Conservation (phyloP, 345 rosid genomes). For the Hibiscus mutabilis region DNA sequence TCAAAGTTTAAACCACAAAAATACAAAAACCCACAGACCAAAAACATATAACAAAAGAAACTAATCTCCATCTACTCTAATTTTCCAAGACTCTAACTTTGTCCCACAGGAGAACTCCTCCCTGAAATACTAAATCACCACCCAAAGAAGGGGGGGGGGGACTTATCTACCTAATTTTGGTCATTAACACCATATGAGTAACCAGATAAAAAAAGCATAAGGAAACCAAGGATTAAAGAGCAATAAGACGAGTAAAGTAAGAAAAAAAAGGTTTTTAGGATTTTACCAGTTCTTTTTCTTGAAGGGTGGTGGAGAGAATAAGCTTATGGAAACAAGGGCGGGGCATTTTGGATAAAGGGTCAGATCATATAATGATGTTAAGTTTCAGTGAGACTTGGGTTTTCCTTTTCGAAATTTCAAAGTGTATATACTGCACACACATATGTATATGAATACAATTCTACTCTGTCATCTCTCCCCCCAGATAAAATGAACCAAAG, state of each 20-base stretch:
- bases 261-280: background rate
- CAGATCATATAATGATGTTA: slow-evolving; percentile 40
- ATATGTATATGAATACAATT: background rate
- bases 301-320: slow-evolving; percentile 57
- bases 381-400: background rate
- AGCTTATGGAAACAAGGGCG: slow-evolving; percentile 75
- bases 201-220: background rate
- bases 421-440: background rate
- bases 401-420: background rate
- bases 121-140: background rate
- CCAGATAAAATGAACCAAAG: background rate
- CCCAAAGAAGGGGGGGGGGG: background rate
- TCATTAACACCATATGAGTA: background rate
- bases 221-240: background rate
- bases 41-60: background rate
- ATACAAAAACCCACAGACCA: background rate
- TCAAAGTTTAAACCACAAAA: background rate
- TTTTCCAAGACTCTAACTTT: background rate
- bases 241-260: background rate
- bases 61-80: background rate
- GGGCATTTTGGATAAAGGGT: slow-evolving; percentile 42
- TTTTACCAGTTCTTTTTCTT: slow-evolving; percentile 59
- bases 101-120: background rate
- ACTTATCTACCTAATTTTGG: background rate
- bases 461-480: background rate